Base-by-base conservation (phyloP, 2,329 filamentous ascomycete species). In the Pyrenophora graminea region DNA sequence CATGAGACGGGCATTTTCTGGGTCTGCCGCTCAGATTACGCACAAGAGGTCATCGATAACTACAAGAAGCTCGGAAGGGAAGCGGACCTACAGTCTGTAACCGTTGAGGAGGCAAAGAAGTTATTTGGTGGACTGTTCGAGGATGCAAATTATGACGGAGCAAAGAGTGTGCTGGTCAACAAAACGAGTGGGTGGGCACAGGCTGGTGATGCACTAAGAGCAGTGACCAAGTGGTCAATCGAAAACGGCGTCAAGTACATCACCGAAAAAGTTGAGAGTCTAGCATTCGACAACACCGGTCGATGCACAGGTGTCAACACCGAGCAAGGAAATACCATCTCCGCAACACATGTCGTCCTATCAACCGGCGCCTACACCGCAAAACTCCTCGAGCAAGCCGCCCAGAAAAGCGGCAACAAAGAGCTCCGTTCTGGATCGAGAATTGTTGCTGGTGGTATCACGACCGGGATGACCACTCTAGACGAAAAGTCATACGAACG, bases 151-250 rank as follows among this genome's bases (percentile, higher is more conserved):
- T 87, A 85, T 60, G 75, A 74, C 0, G 82, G 77, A 2, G 83
- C 81, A 39, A 83, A 80, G 58, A 80, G 85, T 58, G 82, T 86
- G 2, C 74, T 85, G 12, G 71, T 86, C 38, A 87, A 87, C 73
- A 80, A 77, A 53, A 80, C 77, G 27, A 83, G 82, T 66, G 85
- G 85, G 1, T 87, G 83, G 82, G 84, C 79, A 6, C 82, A 82
- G n/a, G 85, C 85, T 2, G 82, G 81, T 2, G 82, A 85, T 57
- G 77, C 79, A 25, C 65, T 87, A 52, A 68, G 75, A 43, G 81
- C 79, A 1, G 76, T 86, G 7, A 86, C 82, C 1, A 76, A 78
- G 30, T 74, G 75, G 49, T 76, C 76, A 13, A 59, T 86, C 4
- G 75, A 79, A 39, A 66, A 83, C 6, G 85, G 85, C 1, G 84